phyloP scores from a whole-genome alignment of 2,329 filamentous ascomycete genomes.

The Camillea tinctor region DNA sequence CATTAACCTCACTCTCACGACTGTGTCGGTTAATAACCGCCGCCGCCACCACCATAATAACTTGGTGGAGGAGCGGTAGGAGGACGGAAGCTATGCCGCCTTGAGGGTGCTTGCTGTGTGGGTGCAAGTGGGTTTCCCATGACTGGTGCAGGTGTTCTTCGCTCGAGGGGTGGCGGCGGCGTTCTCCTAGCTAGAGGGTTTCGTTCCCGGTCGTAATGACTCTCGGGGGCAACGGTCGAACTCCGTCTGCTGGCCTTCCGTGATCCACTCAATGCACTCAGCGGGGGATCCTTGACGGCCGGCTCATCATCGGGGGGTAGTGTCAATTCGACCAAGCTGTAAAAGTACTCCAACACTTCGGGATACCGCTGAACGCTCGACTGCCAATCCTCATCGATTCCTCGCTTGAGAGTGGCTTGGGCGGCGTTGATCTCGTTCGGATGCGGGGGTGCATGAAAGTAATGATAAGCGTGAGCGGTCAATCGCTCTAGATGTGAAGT shows the following conservation, averaged over 20 bases:
- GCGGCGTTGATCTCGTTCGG: slow-evolving; percentile 63
- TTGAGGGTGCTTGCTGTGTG: slow-evolving; percentile 11
- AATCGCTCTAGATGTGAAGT: slow-evolving; percentile 55
- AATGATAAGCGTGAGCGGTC: slow-evolving; percentile 53
- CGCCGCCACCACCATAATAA: slow-evolving; percentile 13
- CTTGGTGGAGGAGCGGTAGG: slow-evolving; percentile 27
- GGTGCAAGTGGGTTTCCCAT: slow-evolving; percentile 30
- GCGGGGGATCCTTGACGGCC: slow-evolving; percentile 58
- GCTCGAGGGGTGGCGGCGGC: slow-evolving; percentile 39
- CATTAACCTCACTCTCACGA: neutral
- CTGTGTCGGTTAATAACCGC: neutral
- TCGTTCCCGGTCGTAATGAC: slow-evolving; percentile 34
- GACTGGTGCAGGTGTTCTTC: slow-evolving; percentile 39
- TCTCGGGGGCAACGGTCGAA: slow-evolving; percentile 38
- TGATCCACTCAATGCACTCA: slow-evolving; percentile 51
- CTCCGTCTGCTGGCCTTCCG: slow-evolving; percentile 47
- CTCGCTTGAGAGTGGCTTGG: slow-evolving; percentile 65
- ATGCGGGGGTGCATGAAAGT: slow-evolving; percentile 57
- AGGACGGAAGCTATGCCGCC: slow-evolving; percentile 22
- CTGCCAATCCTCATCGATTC: slow-evolving; percentile 78
- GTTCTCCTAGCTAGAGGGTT: slow-evolving; percentile 31
- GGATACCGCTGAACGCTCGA: slow-evolving; percentile 73
- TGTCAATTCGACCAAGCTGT: slow-evolving; percentile 64
- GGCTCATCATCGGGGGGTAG: slow-evolving; percentile 63
- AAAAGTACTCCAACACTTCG: slow-evolving; percentile 81